Base-by-base conservation (phyloP, 805 yeast species). In the Lachancea waltii region DNA sequence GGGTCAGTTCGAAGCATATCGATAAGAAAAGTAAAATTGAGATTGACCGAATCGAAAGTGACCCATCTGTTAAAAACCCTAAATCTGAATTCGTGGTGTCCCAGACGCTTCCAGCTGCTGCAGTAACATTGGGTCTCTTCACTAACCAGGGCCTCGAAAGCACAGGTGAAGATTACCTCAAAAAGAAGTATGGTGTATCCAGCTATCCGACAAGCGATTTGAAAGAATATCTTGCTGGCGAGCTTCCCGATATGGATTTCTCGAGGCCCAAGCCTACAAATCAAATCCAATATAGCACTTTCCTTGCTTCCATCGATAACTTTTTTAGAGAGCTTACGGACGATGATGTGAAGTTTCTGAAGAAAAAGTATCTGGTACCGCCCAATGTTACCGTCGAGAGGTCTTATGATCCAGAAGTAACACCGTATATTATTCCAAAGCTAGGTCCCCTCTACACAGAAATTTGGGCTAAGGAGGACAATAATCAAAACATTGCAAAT, bases 201-300 rank as follows among this genome's bases (percentile, higher is more conserved):
- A 78, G 89, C n/a, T 92, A 78, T 56, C 98, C 98, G 0, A 74
- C 79, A 22, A 69, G 69, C 27, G 95, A 89, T 54, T 65, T 92
- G 31, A 69, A 76, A 47, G 81, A 78, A 39, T 60, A 82, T 44
- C 66, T 92, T 21, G 95, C 98, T 0, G 99, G 98, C 3, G 76
- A 70, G 24, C 79, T 87, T 18, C 98, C 98, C 8, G 79, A 84
- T 57, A 73, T 71, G 40, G 97, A 92, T 60, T 86, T 85, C 40
- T 80, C 95, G 4, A 77, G 78, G 45, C 76, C 80, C 10, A 90
- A 89, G 53, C 89, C 89, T 14, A 63, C 86, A 2, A 90, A 86
- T 59, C 98, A 92, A 64, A 92, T 90, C 13, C 96, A 87, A 54
- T 87, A 84, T 56, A 70, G 84, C 9, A 89, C 98, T 0, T 92